Percentiles rank a stretch among this genome's conserved stretches.
Evolutionary conservation across 805 yeast species (phyloP).

Genomic region (Cyberlindnera japonica): DNA sequence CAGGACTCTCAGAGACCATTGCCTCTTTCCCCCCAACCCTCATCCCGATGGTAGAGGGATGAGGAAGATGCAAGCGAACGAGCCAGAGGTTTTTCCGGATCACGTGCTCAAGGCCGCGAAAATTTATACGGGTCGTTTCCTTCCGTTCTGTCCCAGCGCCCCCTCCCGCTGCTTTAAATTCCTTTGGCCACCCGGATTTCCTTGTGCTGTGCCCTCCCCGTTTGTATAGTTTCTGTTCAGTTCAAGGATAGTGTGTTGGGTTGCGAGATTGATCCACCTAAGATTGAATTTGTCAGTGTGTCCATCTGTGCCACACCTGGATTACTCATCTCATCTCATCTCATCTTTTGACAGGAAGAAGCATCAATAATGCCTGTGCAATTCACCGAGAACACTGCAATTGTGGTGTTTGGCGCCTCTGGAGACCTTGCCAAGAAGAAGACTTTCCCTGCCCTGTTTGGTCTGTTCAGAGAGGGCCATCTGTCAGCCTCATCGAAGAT

Average conservation of each 20-base stretch:
- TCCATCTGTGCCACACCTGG: too few relatives aligned
- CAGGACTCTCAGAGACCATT: too few relatives aligned
- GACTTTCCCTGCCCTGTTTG: slow-evolving; percentile 85
- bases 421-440: slow-evolving; percentile 95
- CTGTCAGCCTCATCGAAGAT: slow-evolving; percentile 68
- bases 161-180: too few relatives aligned
- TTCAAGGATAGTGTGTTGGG: too few relatives aligned
- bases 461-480: slow-evolving; percentile 71
- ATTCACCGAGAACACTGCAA: slow-evolving; percentile 63
- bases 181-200: too few relatives aligned
- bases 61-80: too few relatives aligned
- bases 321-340: neutral
- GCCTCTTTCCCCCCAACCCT: neutral
- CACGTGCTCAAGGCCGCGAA: slow-evolving; percentile 8
- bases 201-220: too few relatives aligned
- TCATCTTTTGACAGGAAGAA: neutral
- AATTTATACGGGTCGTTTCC: too few relatives aligned
- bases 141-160: too few relatives aligned
- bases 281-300: too few relatives aligned
- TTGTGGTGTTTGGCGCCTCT: slow-evolving; percentile 90
- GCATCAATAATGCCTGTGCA: slow-evolving; percentile 17
- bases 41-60: too few relatives aligned
- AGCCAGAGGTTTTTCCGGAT: slow-evolving; percentile 1
- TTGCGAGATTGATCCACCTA: too few relatives aligned
- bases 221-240: neutral